Base-by-base conservation (phyloP, 2,329 filamentous ascomycete genomes). In the Aspergillus sp. region DNA sequence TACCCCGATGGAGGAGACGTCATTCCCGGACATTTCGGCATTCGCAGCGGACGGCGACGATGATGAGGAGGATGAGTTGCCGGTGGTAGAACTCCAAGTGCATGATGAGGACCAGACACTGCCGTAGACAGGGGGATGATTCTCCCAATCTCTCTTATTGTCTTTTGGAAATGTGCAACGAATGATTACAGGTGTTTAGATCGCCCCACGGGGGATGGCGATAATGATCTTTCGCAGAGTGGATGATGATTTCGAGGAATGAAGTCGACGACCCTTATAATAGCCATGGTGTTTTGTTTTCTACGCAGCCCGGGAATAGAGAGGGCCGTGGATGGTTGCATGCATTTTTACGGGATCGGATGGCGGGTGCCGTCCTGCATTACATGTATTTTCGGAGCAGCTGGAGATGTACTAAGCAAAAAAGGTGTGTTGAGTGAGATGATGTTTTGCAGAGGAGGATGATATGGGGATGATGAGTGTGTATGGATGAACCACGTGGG, bases 31-130 rank as follows among this genome's bases (percentile, higher is more conserved):
- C 53, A 69, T 77, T 15, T 69, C 71, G 25, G 66, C 66, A 25
- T 63, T 69, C 54, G 70, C 73, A 25, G 71, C 68, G 15, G 73
- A 70, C 23, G 75, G 73, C 11, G 71, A 75, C 39, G 73, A 61
- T 19, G 63, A 64, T n/a, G 64, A 66, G 23, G 62, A 67, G n/a
- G 62, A 78, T 27, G 74, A 78, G 4, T 66, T 77, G 19, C 75
- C 78, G 3, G 78, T 80, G 36, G 72, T 78, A 52, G 78, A 80
- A 65, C 65, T 80, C 36, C 73, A 68, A 47, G 72, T 78, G 42
- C 69, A 77, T n/a, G 75, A 77, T 15, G 75, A 77, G 10, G 72
- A 75, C 8, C 65, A 66, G 30, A 64, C 68, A 25, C 50, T 65
- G 66, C 66, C 48, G 66, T 69, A 39, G 64, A 54, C 39, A 54